phyloP scores from a whole-genome alignment of 176 grass and related monocot genomes.

The Saccharum spontaneum region DNA sequence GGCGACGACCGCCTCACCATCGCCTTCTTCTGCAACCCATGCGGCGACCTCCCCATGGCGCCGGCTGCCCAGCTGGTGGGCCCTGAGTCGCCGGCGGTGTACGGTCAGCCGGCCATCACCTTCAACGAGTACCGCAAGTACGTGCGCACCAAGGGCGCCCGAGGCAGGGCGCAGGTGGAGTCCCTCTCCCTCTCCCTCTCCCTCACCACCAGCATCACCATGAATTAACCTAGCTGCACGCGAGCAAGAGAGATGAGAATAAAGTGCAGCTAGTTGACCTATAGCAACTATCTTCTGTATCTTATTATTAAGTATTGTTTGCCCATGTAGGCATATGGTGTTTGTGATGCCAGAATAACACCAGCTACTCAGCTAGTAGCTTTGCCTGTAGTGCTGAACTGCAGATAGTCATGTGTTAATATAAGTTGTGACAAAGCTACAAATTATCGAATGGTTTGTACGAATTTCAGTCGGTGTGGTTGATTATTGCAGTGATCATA shows the following conservation, averaged over 20 bases:
- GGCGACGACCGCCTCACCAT: conserved; percentile 47
- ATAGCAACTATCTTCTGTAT: not conserved
- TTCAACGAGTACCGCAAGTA: conserved; percentile 59
- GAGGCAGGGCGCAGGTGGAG: conserved; percentile 49
- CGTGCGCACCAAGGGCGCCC: conserved; percentile 50
- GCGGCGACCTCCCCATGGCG: conserved; percentile 44
- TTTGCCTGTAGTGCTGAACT: no score
- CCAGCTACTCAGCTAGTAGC: no score
- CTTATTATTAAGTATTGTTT: not conserved
- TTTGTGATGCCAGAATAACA: not conserved
- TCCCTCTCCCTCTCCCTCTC: not conserved
- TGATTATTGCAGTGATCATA: not conserved
- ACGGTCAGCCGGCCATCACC: conserved; percentile 13
- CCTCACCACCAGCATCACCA: not conserved
- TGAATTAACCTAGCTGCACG: not conserved
- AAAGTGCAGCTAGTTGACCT: not conserved
- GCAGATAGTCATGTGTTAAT: not conserved
- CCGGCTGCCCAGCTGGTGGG: conserved; percentile 44
- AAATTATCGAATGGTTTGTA: not conserved
- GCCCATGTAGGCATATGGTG: not conserved
- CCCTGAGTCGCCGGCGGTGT: conserved; percentile 24
- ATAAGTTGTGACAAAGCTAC: not conserved
- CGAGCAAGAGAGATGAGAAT: not conserved
- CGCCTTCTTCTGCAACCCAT: conserved; percentile 75
- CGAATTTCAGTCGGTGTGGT: not conserved